phyloP scores from a whole-genome alignment of 225 moss, liverwort and hornwort species.

The Sphagnum contortum region DNA sequence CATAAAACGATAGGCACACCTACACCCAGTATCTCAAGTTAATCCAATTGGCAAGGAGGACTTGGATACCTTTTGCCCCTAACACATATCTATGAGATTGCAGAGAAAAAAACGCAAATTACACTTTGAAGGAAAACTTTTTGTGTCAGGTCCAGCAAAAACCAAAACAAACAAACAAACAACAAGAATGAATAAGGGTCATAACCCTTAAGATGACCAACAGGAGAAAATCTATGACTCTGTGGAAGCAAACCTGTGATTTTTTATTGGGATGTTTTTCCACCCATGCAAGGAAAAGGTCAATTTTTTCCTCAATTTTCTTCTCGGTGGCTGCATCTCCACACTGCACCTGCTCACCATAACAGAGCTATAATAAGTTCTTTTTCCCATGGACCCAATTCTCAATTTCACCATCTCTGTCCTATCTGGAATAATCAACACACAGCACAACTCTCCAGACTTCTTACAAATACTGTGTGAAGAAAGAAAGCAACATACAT shows the following conservation, averaged over 20 bases:
- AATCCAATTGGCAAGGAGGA: background rate
- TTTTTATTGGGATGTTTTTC: constrained; percentile 98
- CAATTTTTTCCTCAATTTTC: constrained; percentile 96
- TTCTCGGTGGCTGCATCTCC: constrained; percentile 83
- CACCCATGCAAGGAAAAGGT: constrained; percentile 87
- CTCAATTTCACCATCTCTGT: background rate
- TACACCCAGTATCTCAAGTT: constrained; percentile 7
- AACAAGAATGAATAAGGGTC: too few relatives aligned
- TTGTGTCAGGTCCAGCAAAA: too few relatives aligned
- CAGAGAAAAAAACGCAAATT: too few relatives aligned
- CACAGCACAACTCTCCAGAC: background rate
- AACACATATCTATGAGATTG: too few relatives aligned
- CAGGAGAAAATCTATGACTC: too few relatives aligned
- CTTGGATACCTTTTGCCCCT: background rate
- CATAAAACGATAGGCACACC: constrained; percentile 81
- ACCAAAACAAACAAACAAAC: too few relatives aligned
- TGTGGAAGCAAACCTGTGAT: constrained; percentile 40
- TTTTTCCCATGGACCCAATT: background rate
- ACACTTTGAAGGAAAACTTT: too few relatives aligned
- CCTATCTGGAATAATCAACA: background rate
- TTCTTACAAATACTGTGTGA: background rate
- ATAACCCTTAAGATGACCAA: too few relatives aligned
- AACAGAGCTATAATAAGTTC: constrained; percentile 1
- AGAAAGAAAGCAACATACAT: constrained; percentile 28
- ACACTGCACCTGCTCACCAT: constrained; percentile 57